phyloP scores from a whole-genome alignment of 2,329 filamentous ascomycete genomes.

The Colletotrichum endophyticum region DNA sequence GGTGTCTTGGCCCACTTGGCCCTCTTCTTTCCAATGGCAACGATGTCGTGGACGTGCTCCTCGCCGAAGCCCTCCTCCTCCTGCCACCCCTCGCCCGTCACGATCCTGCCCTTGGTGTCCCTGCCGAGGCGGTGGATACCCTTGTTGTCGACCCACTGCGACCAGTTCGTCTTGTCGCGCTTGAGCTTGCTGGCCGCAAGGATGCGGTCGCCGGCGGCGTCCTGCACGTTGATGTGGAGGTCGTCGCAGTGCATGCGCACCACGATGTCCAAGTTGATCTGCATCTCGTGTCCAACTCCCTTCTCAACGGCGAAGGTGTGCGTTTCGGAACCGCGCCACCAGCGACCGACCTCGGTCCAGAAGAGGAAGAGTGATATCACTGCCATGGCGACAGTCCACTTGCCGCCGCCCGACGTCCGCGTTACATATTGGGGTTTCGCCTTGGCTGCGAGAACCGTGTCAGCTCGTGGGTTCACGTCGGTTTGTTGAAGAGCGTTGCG shows the following conservation, averaged over 20 bases:
- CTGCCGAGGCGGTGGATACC: slow-evolving; percentile 66
- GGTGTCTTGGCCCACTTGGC: slow-evolving; percentile 80
- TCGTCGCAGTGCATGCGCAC: slow-evolving; percentile 86
- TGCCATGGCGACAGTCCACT: slow-evolving; percentile 88
- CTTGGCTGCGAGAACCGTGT: slow-evolving; percentile 70
- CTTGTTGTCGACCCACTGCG: slow-evolving; percentile 77
- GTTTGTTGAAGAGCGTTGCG: background rate
- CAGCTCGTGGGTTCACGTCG: slow-evolving; percentile 13
- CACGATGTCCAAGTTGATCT: slow-evolving; percentile 96
- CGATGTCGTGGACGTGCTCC: slow-evolving; percentile 90
- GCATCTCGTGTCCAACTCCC: slow-evolving; percentile 82
- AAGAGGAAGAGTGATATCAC: slow-evolving; percentile 77
- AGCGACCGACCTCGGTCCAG: slow-evolving; percentile 78
- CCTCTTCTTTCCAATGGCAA: slow-evolving; percentile 69
- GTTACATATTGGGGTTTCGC: slow-evolving; percentile 93
- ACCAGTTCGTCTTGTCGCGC: slow-evolving; percentile 81
- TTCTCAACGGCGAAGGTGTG: slow-evolving; percentile 96
- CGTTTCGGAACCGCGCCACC: slow-evolving; percentile 83
- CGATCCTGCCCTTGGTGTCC: slow-evolving; percentile 58
- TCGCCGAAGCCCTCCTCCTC: slow-evolving; percentile 75
- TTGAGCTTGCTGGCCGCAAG: slow-evolving; percentile 77
- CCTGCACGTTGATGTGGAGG: slow-evolving; percentile 96
- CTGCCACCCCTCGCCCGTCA: slow-evolving; percentile 64
- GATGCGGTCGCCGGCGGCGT: slow-evolving; percentile 91
- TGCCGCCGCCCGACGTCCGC: slow-evolving; percentile 83